A percentile compares a stretch with the other conserved stretches of the same genome.
phyloP scores from a whole-genome alignment of 1,139 yeast genomes.

The Fermentozyma sake region DNA sequence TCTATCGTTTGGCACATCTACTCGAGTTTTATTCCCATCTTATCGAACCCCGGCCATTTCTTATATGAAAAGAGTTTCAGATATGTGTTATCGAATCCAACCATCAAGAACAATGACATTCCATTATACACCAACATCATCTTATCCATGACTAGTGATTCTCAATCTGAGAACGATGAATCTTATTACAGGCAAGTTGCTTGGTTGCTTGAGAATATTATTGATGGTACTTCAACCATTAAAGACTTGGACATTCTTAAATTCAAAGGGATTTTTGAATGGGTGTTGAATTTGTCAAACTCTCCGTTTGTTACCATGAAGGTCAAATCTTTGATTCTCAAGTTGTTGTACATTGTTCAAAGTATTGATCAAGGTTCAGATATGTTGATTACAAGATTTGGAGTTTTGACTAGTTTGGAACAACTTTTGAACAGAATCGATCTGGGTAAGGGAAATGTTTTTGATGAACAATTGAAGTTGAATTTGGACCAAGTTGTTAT shows the following conservation, averaged over 20 bases:
- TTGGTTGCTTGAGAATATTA: conserved; percentile 61
- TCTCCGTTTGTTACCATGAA: conserved; percentile 44
- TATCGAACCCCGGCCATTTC: conserved; percentile 65
- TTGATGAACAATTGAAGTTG: conserved; percentile 30
- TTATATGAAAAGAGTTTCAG: conserved; percentile 66
- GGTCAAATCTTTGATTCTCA: conserved; percentile 34
- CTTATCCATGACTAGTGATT: conserved; percentile 26
- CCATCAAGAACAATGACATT: conserved; percentile 50
- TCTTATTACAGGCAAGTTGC: conserved; percentile 52
- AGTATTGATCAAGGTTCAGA: conserved; percentile 59
- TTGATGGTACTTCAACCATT: conserved; percentile 39
- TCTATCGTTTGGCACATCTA: conserved; percentile 34
- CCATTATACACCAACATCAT: conserved; percentile 58
- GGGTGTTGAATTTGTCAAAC: conserved; percentile 53
- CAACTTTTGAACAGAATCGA: conserved; percentile 21
- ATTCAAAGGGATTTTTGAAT: conserved; percentile 58
- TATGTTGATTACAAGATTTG: conserved; percentile 59
- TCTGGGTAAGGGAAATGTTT: conserved; percentile 5
- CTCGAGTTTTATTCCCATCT: conserved; percentile 52
- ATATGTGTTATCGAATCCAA: conserved; percentile 56
- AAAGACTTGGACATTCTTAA: conserved; percentile 52
- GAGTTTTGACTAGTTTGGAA: conserved; percentile 49
- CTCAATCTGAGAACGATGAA: conserved; percentile 41
- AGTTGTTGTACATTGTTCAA: conserved; percentile 48
- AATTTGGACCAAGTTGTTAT: conserved; percentile 44